A percentile compares a stretch with the other conserved stretches of the same genome.
phyloP scores from a whole-genome alignment of 2,329 filamentous ascomycete genomes.

The Trichophyton benhamiae region DNA sequence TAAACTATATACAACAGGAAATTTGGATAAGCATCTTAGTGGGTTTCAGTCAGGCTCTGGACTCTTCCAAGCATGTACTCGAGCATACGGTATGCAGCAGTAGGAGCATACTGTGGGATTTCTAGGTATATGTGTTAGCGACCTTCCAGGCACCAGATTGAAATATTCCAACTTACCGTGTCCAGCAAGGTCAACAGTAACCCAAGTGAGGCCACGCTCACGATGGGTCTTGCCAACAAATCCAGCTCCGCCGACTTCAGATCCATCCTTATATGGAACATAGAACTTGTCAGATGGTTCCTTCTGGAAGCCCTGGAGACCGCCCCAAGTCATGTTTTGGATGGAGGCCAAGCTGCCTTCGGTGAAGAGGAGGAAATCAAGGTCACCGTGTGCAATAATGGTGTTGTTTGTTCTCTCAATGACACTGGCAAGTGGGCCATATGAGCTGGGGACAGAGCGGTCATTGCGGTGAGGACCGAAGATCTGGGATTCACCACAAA shows the following conservation, averaged over 20 bases:
- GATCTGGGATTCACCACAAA: conserved; percentile 39
- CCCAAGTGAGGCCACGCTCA: conserved; percentile 64
- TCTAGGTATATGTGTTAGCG: conserved; percentile 8
- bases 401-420: conserved; percentile 63
- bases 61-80: conserved; percentile 63
- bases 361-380: conserved; percentile 55
- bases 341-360: conserved; percentile 62
- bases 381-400: conserved; percentile 58
- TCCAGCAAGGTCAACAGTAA: conserved; percentile 50
- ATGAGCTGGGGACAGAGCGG: conserved; percentile 39
- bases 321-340: conserved; percentile 73
- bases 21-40: neutral
- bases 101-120: conserved; percentile 32
- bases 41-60: neutral
- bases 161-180: conserved; percentile 31
- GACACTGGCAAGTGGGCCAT: conserved; percentile 52
- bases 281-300: conserved; percentile 52
- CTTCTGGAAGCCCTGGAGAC: conserved; percentile 54
- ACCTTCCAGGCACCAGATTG: no score
- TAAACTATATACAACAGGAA: neutral
- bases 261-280: conserved; percentile 48
- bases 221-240: conserved; percentile 57
- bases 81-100: conserved; percentile 48
- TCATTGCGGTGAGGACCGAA: conserved; percentile 29
- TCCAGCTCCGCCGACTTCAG: conserved; percentile 45